Percentiles rank a stretch among this genome's conserved stretches.
Evolutionary conservation across 2,329 filamentous ascomycete genomes (phyloP).

Genomic region (Ascochyta pisi): DNA sequence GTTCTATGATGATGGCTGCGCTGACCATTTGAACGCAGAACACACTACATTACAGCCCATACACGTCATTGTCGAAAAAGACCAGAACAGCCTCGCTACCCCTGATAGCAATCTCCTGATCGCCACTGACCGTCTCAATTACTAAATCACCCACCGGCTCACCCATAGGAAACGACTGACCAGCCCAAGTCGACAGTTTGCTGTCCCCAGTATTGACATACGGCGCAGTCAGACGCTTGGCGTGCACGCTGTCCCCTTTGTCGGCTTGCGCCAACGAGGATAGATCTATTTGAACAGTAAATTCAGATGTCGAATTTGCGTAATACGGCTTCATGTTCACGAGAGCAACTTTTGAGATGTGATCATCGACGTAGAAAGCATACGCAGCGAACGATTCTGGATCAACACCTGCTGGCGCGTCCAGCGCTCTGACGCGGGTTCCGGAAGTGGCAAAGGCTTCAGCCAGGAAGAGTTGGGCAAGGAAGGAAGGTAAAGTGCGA

Average conservation of each 20-base stretch:
- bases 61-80: slow-evolving; percentile 9
- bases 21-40: too few relatives aligned
- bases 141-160: slow-evolving; percentile 6
- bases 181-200: slow-evolving; percentile 9
- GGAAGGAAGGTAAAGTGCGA: slow-evolving; percentile 9
- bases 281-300: not conserved
- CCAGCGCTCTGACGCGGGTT: too few relatives aligned
- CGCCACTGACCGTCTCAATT: slow-evolving; percentile 5
- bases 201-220: not conserved
- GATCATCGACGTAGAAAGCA: slow-evolving; percentile 16
- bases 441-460: too few relatives aligned
- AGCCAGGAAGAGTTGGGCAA: too few relatives aligned
- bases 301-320: slow-evolving; percentile 6
- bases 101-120: slow-evolving; percentile 2
- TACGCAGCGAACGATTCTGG: slow-evolving; percentile 15
- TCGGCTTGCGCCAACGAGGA: not conserved
- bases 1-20: too few relatives aligned
- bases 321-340: slow-evolving; percentile 21
- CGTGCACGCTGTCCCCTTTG: too few relatives aligned
- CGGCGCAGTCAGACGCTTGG: too few relatives aligned
- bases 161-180: slow-evolving; percentile 14
- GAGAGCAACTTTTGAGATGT: slow-evolving; percentile 12
- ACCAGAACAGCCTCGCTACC: slow-evolving; percentile 18
- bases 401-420: not conserved
- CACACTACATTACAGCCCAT: not conserved